Base-by-base conservation (phyloP, 352 stramenopile genomes). In the Phytophthora pini region DNA sequence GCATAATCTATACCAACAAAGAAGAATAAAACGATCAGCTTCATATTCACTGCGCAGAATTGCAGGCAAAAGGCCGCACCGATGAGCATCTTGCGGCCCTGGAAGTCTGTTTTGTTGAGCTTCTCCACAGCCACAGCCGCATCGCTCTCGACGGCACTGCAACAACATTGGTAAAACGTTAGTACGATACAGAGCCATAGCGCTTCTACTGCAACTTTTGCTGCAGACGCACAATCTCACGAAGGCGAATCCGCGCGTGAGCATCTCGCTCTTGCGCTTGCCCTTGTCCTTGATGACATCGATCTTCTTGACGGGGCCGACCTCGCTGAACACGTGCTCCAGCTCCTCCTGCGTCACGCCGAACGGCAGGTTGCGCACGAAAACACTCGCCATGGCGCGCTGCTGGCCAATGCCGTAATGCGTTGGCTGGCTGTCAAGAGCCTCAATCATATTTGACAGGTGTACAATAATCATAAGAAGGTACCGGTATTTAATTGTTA, bases 271-370 rank as follows among this genome's bases (percentile, higher is more conserved):
- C 77, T 93, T 94, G 52, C 70, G 70, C 58, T 90, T 92, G 73
- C 87, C 87, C 74, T 95, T 95, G 64, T 95, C 83, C 61, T 95
- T 95, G 70, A 95, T 95, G 50, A 95, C 71, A 76, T 92, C 84
- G 50, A 95, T 89, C 74, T 95, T 93, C 66, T 84, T 91, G 31
- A 94, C 82, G 29, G 87, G 87, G 4, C 87, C 87, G 32, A 95
- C 77, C 40, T 93, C 82, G 48, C 87, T 79, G 65, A 95, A 95
- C 41, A 92, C 68, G 44, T 89, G 70, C 80, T 95, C 87, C 32
- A 95, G 79, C 73, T 90, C 82, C 64, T 93, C 82, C 73, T 93
- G 84, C 56, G 85, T 93, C 50, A 93, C 79, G 65, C 85, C 85
- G 54, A 90, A 95, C 68, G 87, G 84, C 76, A 95, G 74, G 74